Evolutionary conservation across 176 grass and related monocot species (phyloP), one percentile per base, ranked within the genome.

Genomic region (Typha latifolia): DNA sequence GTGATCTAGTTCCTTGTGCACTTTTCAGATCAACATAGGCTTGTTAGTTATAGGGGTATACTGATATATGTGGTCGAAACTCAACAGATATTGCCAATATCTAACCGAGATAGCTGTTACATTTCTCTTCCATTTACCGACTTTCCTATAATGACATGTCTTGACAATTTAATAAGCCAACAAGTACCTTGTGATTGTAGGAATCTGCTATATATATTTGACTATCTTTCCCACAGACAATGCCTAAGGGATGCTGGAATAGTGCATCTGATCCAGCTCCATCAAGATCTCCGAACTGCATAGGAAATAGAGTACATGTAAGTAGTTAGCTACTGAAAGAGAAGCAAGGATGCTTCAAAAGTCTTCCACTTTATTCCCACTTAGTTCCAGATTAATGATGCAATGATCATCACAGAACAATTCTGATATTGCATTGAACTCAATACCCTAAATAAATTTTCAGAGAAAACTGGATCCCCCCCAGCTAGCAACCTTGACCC

Each of bases 381-480:
- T 18, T 15, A 57, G n/a, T 57, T 57, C 9, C 52, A 57, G 4
- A 57, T 18, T 57, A 57, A 20, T 8, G 52, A 6, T 7, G 16
- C 15, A 57, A 57, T 5, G 52, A 18, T 57, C 52, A 57, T 8
- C 19, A 7, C 4, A 18, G 9, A 10, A 57, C 2, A 56, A 20
- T 20, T 20, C 6, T 5, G 20, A 20, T 55, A 57, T 57, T 57
- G 16, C 52, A 18, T 57, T 21, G 19, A 57, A 18, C 72, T 73
- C 14, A 62, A 65, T 97, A 97, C 94, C 85, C 85, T 92, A 80
- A 97, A 97, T 65, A 97, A 92, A 72, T 97, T 97, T 62, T 97
- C 94, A 74, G 89, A 70, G 72, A 97, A 84, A 29, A 78, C 62
- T 63, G 89, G 76, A 65, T 97, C 94, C 48, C 94, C 93, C 74